Base-by-base conservation (phyloP, 2,329 filamentous ascomycete species). In the Xylariaceae sp. region DNA sequence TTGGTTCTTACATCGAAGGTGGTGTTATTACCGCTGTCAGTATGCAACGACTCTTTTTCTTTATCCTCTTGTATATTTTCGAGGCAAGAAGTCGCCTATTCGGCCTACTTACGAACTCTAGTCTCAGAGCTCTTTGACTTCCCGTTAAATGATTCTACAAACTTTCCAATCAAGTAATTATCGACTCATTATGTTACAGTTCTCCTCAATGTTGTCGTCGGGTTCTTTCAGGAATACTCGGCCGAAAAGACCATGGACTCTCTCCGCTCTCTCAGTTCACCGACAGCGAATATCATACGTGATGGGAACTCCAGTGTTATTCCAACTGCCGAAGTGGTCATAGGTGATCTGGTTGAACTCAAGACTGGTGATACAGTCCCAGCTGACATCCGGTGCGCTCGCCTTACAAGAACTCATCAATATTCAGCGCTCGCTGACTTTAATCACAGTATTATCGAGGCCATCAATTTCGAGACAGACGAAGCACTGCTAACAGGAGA, bases 401-500 rank as follows among this genome's bases (percentile, higher is more conserved):
- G 18, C 19, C 19, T 54, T 23, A 20, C 18, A 40, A 44, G 3
- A 6, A 7, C 14, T 19, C 18, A 14, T 45, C 19, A 54, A 40
- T 20, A 37, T 16, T n/a, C 23, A 6, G 46, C 23, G 14, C 7
- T 40, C 47, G 20, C 53, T 40, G 52, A 54, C 37, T 23, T 19
- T n/a, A 20, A 42, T 6, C 44, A 9, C 19, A 73, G 72, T 7
- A 70, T 82, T 9, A 70, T 80, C 54, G 80, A 84, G 56, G 79
- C 75, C 32, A 75, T 83, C 68, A 83, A 84, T 61, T 79, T 82
- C 55, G 81, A 82, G 58, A 82, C 82, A 26, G 83, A 88, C 56
- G 85, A 88, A 70, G 83, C 84, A 10, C 77, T 87, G 21, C 75
- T 88, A 20, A 88, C 85, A 20, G 85, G 85, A 48, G 85, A 88